Base-by-base conservation (phyloP, 2,329 filamentous ascomycete genomes). In the Penicillium crustosum region DNA sequence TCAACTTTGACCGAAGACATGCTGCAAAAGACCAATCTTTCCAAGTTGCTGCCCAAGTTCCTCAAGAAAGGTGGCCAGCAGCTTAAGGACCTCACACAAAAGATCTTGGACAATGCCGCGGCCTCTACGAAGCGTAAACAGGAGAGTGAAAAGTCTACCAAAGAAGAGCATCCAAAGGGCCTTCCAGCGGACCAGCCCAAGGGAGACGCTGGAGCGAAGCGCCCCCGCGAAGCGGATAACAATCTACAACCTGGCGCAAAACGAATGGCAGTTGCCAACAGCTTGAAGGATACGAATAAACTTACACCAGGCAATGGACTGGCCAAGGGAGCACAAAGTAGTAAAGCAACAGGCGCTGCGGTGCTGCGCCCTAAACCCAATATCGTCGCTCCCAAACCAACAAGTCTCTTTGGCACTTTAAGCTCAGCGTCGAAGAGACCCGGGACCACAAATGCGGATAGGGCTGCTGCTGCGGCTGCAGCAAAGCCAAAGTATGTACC, bases 21-120 rank as follows among this genome's bases (percentile, higher is more conserved):
- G 49, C 75, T 87, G 25, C 81, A 85, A 63, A 85, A 84, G 67
- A 85, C 82, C 9, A 86, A 86, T 63, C 73, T 86, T 31, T 78
- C 78, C 53, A 87, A 86, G 66, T 76, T 86, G 17, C 72, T 87
- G 17, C 78, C 79, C 3, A 78, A 81, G 27, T 82, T 86, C 61
- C 75, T 81, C 52, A 88, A 86, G 70, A 82, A 82, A 61, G 84
- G 83, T 27, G 82, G 82, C 61, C 80, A 79, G n/a, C 76, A 80
- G 48, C 81, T 81, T 49, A 84, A 85, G 65, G 76, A 75, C 17
- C 77, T 84, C 35, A 81, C 83, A 4, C 81, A 85, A 63, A 78
- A 78, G 62, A 81, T 88, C 42, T 66, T 84, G 45, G 77, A 79
- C 25, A 81, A 81, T 66, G 79, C 78, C 55, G 71, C 71, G 41